These are phyloP conservation scores for Melaleuca quinquenervia DNA, from an alignment of 345 rosid genomes.

Conservation along the genomic window DNA sequence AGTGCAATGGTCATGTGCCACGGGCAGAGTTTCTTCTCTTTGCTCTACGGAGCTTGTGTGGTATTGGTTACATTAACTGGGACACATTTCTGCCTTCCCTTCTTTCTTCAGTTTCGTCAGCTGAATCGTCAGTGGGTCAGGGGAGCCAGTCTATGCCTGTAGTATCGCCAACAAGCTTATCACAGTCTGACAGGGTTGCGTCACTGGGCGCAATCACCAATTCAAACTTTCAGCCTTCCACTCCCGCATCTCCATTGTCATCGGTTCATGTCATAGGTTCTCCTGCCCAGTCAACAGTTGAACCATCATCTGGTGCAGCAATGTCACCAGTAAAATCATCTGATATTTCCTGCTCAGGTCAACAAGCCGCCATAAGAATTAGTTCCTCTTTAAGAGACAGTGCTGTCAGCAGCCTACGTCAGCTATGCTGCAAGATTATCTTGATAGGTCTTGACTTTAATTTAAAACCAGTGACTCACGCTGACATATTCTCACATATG, in stretches of 20 bases:
- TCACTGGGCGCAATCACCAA: conserved; percentile 35
- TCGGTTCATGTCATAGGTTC: conserved; percentile 75
- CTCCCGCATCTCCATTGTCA: conserved; percentile 51
- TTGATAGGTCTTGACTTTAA: conserved; percentile 55
- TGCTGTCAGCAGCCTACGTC: conserved; percentile 68
- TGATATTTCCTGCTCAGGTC: conserved; percentile 39
- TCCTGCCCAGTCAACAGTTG: conserved; percentile 58
- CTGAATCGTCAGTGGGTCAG: conserved; percentile 57
- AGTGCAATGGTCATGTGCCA: conserved; percentile 78
- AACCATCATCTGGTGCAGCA: conserved; percentile 40
- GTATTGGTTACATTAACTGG: conserved; percentile 78
- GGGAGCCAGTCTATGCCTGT: conserved; percentile 43
- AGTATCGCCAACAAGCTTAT: conserved; percentile 41
- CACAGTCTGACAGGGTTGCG: conserved; percentile 49
- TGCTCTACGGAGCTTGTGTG: conserved; percentile 65
- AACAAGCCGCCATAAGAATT: conserved; percentile 29
- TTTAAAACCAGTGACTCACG: conserved; percentile 81
- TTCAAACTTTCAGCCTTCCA: conserved; percentile 51
- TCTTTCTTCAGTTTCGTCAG: conserved; percentile 71
- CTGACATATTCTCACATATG: conserved; percentile 70
- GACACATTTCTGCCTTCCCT: conserved; percentile 76
- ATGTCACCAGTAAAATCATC: conserved; percentile 50
- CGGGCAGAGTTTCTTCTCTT: conserved; percentile 90
- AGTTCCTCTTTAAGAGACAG: conserved; percentile 40
- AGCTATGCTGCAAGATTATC: conserved; percentile 86